A percentile compares a stretch with the other conserved stretches of the same genome.
Conservation (phyloP, 2,329 filamentous ascomycete species). For the Penicillium sclerotigenum region DNA sequence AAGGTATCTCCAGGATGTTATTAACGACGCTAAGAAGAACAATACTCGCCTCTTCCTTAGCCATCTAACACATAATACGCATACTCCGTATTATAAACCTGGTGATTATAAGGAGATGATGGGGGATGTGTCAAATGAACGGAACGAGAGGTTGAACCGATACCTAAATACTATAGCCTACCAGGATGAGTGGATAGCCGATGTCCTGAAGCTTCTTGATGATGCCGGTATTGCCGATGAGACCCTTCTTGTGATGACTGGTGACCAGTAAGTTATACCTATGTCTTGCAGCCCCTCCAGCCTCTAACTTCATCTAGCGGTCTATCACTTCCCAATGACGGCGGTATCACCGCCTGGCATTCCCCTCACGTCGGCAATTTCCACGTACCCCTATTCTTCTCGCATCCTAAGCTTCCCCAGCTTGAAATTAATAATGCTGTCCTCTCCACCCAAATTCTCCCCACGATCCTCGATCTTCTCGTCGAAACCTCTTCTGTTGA, state of each 20-base stretch:
- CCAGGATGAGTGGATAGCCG: slow-evolving; percentile 26
- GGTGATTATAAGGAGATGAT: slow-evolving; percentile 21
- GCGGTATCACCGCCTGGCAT: slow-evolving; percentile 28
- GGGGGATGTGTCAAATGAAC: slow-evolving; percentile 6
- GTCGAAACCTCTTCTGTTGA: slow-evolving; percentile 43
- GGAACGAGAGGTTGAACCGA: slow-evolving; percentile 23
- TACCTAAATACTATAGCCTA: slow-evolving; percentile 30
- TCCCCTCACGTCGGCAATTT: slow-evolving; percentile 27
- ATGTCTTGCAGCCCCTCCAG: neutral
- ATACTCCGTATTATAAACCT: slow-evolving; percentile 28
- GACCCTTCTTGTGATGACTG: slow-evolving; percentile 30
- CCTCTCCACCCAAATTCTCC: slow-evolving; percentile 39
- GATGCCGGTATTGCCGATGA: slow-evolving; percentile 30
- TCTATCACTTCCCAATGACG: slow-evolving; percentile 27
- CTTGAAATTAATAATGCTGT: slow-evolving; percentile 24
- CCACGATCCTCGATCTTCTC: slow-evolving; percentile 49
- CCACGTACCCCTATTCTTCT: slow-evolving; percentile 26
- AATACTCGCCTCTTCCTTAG: slow-evolving; percentile 30
- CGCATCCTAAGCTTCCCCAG: slow-evolving; percentile 25
- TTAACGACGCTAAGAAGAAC: slow-evolving; percentile 25
- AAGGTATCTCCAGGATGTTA: slow-evolving; percentile 26
- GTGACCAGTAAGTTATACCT: slow-evolving; percentile 24
- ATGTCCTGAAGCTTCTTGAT: slow-evolving; percentile 26
- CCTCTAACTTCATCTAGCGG: slow-evolving; percentile 12
- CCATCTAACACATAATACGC: slow-evolving; percentile 29